Evolutionary conservation across 805 yeast species (phyloP).

Genomic region (Yarrowia porcina): DNA sequence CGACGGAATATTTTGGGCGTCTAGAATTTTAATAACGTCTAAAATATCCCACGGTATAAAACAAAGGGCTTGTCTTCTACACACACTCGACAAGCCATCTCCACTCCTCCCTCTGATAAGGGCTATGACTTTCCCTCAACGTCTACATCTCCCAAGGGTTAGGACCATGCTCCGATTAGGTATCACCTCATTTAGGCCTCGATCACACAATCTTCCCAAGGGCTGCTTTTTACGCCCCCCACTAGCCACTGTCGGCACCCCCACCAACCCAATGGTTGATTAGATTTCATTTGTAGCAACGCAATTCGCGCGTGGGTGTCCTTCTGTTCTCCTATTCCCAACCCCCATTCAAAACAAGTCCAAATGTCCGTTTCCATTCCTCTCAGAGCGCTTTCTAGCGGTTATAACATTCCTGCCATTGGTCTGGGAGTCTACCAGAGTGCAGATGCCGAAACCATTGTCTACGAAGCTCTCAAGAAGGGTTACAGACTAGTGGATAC

Average conservation of each 20-base stretch:
- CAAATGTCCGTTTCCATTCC: background rate
- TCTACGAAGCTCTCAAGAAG: slow-evolving; percentile 77
- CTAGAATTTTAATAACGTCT: too few relatives aligned
- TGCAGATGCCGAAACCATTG: slow-evolving; percentile 54
- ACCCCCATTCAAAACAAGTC: background rate
- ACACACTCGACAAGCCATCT: too few relatives aligned
- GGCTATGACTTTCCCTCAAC: background rate
- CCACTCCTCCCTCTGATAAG: background rate
- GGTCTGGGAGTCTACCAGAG: slow-evolving; percentile 62
- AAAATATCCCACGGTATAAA: too few relatives aligned
- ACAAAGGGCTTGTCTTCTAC: too few relatives aligned
- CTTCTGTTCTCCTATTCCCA: background rate
- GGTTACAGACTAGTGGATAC: slow-evolving; percentile 79
- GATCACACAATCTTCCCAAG: background rate
- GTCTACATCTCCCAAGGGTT: background rate
- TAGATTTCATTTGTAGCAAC: slow-evolving; percentile 13
- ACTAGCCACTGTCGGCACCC: slow-evolving; percentile 1
- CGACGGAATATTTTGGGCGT: too few relatives aligned
- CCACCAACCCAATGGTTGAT: slow-evolving; percentile 16
- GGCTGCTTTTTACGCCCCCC: background rate
- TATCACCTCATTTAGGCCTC: background rate
- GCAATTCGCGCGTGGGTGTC: background rate
- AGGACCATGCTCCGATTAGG: background rate
- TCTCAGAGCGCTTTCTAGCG: slow-evolving; percentile 34
- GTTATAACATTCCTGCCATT: slow-evolving; percentile 59